These are phyloP conservation scores for Mycotypha africana DNA, from an alignment of 371 early-diverging fungal species.

Conservation along the genomic window DNA sequence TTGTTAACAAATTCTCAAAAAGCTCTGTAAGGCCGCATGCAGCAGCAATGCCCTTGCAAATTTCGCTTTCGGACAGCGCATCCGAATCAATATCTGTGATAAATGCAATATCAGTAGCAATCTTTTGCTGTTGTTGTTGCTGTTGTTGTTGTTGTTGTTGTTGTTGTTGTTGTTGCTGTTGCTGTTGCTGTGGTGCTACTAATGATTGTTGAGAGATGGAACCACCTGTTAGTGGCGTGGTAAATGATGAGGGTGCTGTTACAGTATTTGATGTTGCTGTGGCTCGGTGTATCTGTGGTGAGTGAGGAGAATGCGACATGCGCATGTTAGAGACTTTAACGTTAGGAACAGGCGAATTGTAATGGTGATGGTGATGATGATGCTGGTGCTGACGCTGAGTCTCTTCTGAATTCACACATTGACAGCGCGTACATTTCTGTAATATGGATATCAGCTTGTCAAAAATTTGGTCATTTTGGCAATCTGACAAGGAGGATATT, in stretches of 20 bases:
- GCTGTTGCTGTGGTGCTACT: not conserved
- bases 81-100: not conserved
- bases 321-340: not conserved
- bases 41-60: conserved; percentile 26
- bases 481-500: conserved; percentile 31
- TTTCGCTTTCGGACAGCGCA: not conserved
- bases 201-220: not conserved
- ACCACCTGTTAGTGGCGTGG: too few species aligned
- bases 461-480: conserved; percentile 34
- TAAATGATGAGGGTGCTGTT: too few species aligned
- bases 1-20: conserved; percentile 26
- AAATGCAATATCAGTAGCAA: not conserved
- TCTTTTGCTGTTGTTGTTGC: not conserved
- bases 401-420: conserved; percentile 16
- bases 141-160: not conserved
- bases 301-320: not conserved
- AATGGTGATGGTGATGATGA: not conserved
- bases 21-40: conserved; percentile 33
- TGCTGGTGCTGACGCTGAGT: not conserved
- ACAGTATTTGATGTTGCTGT: too few species aligned
- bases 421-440: conserved; percentile 37
- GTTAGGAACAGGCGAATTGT: not conserved
- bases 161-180: not conserved
- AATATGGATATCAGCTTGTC: conserved; percentile 37
- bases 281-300: too few species aligned